phyloP scores from a whole-genome alignment of 2,329 filamentous ascomycete species.

The Volutella citrinella region DNA sequence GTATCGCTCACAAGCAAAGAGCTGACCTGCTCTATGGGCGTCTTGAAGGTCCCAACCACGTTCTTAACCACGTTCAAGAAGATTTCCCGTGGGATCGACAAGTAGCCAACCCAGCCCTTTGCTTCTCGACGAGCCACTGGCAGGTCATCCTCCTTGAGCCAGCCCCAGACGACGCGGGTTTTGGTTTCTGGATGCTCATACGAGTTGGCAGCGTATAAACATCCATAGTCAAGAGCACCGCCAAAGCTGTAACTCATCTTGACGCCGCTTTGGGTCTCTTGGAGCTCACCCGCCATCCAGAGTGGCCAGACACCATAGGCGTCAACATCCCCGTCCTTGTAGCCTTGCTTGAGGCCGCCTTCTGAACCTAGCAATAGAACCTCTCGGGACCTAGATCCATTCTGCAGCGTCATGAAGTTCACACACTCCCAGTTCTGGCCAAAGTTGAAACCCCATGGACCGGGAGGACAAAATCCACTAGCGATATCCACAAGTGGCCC shows the following conservation, averaged over 20 bases:
- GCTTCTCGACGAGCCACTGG: slow-evolving; percentile 37
- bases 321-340: no score
- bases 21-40: slow-evolving; percentile 36
- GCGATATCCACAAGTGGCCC: slow-evolving; percentile 40
- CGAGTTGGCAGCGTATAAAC: slow-evolving; percentile 46
- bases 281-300: slow-evolving; percentile 41
- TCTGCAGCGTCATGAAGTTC: slow-evolving; percentile 41
- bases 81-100: slow-evolving; percentile 44
- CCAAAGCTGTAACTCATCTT: slow-evolving; percentile 35
- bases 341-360: slow-evolving; percentile 29
- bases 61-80: slow-evolving; percentile 34
- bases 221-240: slow-evolving; percentile 47
- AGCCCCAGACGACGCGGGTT: slow-evolving; percentile 43
- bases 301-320: slow-evolving; percentile 22
- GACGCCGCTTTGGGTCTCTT: slow-evolving; percentile 8
- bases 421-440: slow-evolving; percentile 51
- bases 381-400: slow-evolving; percentile 27
- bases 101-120: slow-evolving; percentile 48
- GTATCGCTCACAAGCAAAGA: slow-evolving; percentile 32
- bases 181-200: slow-evolving; percentile 43
- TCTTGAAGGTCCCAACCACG: slow-evolving; percentile 34
- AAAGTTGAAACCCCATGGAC: slow-evolving; percentile 46
- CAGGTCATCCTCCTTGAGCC: slow-evolving; percentile 50
- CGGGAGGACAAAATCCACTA: slow-evolving; percentile 33
- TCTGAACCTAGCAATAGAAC: slow-evolving; percentile 47